Percentiles rank a stretch among this genome's conserved stretches.
Evolutionary conservation across 352 stramenopile species (phyloP).

Genomic region (Globisporangium barbulae): DNA sequence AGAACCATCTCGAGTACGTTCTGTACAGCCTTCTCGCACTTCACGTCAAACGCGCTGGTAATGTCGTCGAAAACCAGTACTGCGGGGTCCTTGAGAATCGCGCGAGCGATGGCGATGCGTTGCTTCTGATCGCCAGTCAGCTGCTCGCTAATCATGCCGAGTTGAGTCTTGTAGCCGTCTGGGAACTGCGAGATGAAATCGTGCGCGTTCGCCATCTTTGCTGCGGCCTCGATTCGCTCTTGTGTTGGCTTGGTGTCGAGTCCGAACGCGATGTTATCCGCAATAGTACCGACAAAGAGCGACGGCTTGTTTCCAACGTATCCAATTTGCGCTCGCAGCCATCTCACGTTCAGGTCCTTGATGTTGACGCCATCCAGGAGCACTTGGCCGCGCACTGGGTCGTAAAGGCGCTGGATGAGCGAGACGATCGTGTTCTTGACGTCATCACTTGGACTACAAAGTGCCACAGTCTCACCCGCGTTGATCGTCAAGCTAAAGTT

Average conservation of each 20-base stretch:
- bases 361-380: slow-evolving; percentile 19
- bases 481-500: not conserved
- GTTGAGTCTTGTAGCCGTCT: slow-evolving; percentile 83
- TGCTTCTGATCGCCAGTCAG: slow-evolving; percentile 95
- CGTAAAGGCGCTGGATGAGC: slow-evolving; percentile 1
- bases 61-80: slow-evolving; percentile 63
- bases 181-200: slow-evolving; percentile 84
- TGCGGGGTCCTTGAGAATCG: slow-evolving; percentile 49
- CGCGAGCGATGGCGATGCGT: slow-evolving; percentile 80
- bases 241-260: slow-evolving; percentile 7
- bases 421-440: not conserved
- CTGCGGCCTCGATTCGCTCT: slow-evolving; percentile 66
- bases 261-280: slow-evolving; percentile 33
- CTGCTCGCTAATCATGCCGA: slow-evolving; percentile 48
- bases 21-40: slow-evolving; percentile 70
- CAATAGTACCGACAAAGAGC: slow-evolving; percentile 2
- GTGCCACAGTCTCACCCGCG: not conserved
- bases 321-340: not conserved
- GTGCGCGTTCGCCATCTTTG: slow-evolving; percentile 81
- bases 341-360: slow-evolving; percentile 6
- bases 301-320: not conserved
- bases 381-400: not conserved
- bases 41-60: slow-evolving; percentile 82
- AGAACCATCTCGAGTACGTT: slow-evolving; percentile 28
- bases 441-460: not conserved